phyloP scores from a whole-genome alignment of 2,329 filamentous ascomycete genomes.

The Fusarium liriodendri region DNA sequence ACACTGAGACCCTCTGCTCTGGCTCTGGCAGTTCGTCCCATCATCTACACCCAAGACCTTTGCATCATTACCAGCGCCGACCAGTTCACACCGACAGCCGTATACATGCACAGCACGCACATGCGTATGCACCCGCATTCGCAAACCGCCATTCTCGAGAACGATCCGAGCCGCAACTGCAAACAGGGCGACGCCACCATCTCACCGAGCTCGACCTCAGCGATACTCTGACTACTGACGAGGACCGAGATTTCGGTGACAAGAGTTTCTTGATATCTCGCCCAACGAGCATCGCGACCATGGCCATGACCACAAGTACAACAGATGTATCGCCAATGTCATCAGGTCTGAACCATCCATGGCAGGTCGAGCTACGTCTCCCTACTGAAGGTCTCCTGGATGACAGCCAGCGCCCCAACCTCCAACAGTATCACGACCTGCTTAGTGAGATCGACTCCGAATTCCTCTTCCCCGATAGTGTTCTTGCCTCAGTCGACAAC shows the following conservation, averaged over 20 bases:
- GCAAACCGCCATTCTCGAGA: slow-evolving; percentile 32
- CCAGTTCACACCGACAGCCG: slow-evolving; percentile 19
- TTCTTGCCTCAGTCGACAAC: slow-evolving; percentile 26
- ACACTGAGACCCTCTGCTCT: slow-evolving; percentile 43
- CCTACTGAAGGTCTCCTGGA: slow-evolving; percentile 18
- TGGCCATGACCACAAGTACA: slow-evolving; percentile 26
- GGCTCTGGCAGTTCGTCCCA: slow-evolving; percentile 33
- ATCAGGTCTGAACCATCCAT: slow-evolving; percentile 18
- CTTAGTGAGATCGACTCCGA: slow-evolving; percentile 40
- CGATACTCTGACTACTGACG: slow-evolving; percentile 12
- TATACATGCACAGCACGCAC: slow-evolving; percentile 29
- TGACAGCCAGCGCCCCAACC: slow-evolving; percentile 21
- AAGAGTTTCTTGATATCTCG: slow-evolving; percentile 42
- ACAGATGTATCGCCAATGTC: slow-evolving; percentile 13
- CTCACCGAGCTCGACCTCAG: slow-evolving; percentile 26
- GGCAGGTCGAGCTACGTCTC: slow-evolving; percentile 35
- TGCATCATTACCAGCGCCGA: slow-evolving; percentile 31
- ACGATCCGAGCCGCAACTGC: slow-evolving; percentile 26
- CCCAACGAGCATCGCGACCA: slow-evolving; percentile 39
- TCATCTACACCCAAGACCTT: slow-evolving; percentile 31
- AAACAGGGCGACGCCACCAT: slow-evolving; percentile 21
- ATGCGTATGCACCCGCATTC: slow-evolving; percentile 34
- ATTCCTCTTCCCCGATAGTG: slow-evolving; percentile 30
- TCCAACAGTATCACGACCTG: slow-evolving; percentile 33
- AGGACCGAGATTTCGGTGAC: slow-evolving; percentile 29